A percentile compares a stretch with the other conserved stretches of the same genome.
phyloP scores from a whole-genome alignment of 75 land plant genomes.

The Pinus tabuliformis region DNA sequence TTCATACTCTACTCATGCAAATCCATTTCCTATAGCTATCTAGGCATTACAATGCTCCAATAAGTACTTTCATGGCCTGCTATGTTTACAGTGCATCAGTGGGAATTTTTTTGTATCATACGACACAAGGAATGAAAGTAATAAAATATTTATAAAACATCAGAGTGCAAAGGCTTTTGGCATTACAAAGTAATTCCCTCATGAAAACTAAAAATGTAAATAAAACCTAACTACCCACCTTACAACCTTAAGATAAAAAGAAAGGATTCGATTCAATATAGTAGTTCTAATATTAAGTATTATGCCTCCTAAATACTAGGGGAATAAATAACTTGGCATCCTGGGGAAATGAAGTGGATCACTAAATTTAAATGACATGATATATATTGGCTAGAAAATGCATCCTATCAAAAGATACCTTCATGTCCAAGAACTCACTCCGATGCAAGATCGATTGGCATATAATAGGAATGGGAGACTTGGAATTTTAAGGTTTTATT shows the following conservation, averaged over 20 bases:
- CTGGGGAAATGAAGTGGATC: not conserved
- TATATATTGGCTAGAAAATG: not conserved
- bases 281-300: not conserved
- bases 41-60: too few species aligned
- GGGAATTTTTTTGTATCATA: too few species aligned
- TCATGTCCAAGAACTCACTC: not conserved
- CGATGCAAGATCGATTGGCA: not conserved
- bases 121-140: not conserved
- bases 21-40: too few species aligned
- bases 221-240: constrained; percentile 3
- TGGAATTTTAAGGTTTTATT: not conserved
- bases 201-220: constrained; percentile 1
- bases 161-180: constrained; percentile 3
- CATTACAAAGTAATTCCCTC: not conserved
- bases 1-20: too few species aligned
- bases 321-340: constrained; percentile 9
- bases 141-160: not conserved
- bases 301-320: not conserved
- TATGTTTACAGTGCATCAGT: too few species aligned
- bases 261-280: constrained; percentile 1
- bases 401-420: not conserved
- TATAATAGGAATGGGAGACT: not conserved
- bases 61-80: too few species aligned
- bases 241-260: not conserved
- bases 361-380: not conserved